Conservation (phyloP, 2,329 filamentous ascomycete genomes). For the Colletotrichum sojae region DNA sequence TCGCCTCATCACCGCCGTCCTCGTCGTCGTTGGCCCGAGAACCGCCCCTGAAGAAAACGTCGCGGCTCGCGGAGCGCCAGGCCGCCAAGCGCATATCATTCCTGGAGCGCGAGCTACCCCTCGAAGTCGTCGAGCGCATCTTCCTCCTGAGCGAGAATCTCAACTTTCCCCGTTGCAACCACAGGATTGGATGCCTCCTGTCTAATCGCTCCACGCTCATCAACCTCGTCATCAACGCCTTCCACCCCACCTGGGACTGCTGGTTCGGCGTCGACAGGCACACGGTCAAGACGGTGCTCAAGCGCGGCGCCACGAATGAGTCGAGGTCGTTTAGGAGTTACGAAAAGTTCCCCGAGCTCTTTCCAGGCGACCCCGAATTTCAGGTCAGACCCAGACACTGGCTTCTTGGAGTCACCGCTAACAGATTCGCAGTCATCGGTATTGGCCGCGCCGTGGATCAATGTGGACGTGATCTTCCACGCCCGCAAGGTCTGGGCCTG, state of each 20-base stretch:
- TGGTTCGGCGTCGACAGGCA: slow-evolving; percentile 50
- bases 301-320: slow-evolving; percentile 16
- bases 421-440: slow-evolving; percentile 55
- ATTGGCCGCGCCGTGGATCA: slow-evolving; percentile 60
- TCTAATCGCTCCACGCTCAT: slow-evolving; percentile 57
- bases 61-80: slow-evolving; percentile 20
- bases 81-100: slow-evolving; percentile 40
- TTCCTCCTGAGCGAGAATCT: slow-evolving; percentile 65
- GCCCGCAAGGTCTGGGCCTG: slow-evolving; percentile 64
- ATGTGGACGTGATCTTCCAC: slow-evolving; percentile 61
- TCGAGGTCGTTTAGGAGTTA: slow-evolving; percentile 9
- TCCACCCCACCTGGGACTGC: slow-evolving; percentile 56
- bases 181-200: slow-evolving; percentile 61
- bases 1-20: slow-evolving; percentile 22
- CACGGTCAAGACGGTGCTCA: slow-evolving; percentile 25
- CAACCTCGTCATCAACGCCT: slow-evolving; percentile 54
- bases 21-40: slow-evolving; percentile 4
- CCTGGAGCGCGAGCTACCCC: slow-evolving; percentile 57
- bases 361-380: slow-evolving; percentile 57
- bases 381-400: slow-evolving; percentile 54
- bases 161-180: slow-evolving; percentile 61
- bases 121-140: slow-evolving; percentile 68
- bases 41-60: slow-evolving; percentile 1
- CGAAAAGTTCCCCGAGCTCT: slow-evolving; percentile 34
- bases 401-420: slow-evolving; percentile 21